Base-by-base conservation (phyloP, 108 stramenopile genomes). In the Tribonema minus region DNA sequence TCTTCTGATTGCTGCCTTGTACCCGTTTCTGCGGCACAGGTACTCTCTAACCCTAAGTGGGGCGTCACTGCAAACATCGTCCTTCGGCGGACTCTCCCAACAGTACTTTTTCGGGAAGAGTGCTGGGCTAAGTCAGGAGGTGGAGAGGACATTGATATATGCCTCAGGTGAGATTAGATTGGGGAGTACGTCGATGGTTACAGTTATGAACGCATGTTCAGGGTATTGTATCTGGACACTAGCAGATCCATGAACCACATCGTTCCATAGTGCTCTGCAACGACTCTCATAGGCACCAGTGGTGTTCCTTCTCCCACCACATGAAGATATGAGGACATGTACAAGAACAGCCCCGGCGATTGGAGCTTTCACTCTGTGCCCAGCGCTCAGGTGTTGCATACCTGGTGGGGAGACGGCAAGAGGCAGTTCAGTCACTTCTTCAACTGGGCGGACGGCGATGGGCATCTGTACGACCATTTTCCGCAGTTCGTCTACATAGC, bases 101-200 rank as follows among this genome's bases (percentile, higher is more conserved):
- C 15, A 7, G 9, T 20, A 32, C 23, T 35, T 15, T 26, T 4
- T 2, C 23, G 37, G 12, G 31, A 32, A 12, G 32, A 29, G 28
- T 0, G 7, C 59, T 15, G 61, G 31, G 76, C 41, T 58, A 77
- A 77, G 67, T 67, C 76, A 15, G 76, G 76, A 0, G 76, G 76
- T 9, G 76, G 76, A 1, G 76, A 77, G 35, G 76, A 77, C 54
- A 66, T 77, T 15, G 76, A 77, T 30, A 35, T 39, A 1, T 77
- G 76, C 58, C 34, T 77, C n/a, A 77, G 76, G 76, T 68, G 67
- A 15, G 41, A 7, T 38, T 20, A 9, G 5, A 28, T 4, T 4
- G 3, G 12, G 67, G 12, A n/a, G 29, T 9, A 12, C 25, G 15
- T 26, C 9, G 29, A 9, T 15, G 46, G 46, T 54, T 54, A 20